Percentiles rank a stretch among this genome's conserved stretches.
Evolutionary conservation across 345 rosid species (phyloP).

Genomic region (Orychophragmus violaceus): DNA sequence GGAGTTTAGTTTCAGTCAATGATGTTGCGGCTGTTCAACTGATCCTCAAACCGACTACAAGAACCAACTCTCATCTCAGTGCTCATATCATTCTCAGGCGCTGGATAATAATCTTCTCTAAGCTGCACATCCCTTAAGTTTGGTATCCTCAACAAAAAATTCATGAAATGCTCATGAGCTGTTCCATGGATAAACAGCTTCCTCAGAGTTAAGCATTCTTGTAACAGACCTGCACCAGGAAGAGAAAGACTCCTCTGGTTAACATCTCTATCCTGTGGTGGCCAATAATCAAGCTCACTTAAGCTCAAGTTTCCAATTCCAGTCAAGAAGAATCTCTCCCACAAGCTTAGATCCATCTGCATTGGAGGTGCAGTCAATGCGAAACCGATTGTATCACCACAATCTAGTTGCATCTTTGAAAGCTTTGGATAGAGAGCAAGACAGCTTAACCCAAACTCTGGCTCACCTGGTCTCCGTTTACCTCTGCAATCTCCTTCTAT

Average conservation of each 20-base stretch:
- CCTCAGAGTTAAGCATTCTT: slow-evolving; percentile 53
- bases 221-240: slow-evolving; percentile 64
- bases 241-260: slow-evolving; percentile 81
- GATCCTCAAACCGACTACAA: slow-evolving; percentile 76
- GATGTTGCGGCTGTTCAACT: slow-evolving; percentile 51
- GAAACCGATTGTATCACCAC: slow-evolving; percentile 60
- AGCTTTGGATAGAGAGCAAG: slow-evolving; percentile 55
- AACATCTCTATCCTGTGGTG: slow-evolving; percentile 86
- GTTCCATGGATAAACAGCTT: slow-evolving; percentile 94
- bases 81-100: slow-evolving; percentile 81
- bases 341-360: slow-evolving; percentile 76
- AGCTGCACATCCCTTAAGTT: slow-evolving; percentile 83
- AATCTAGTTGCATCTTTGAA: slow-evolving; percentile 73
- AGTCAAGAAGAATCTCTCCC: slow-evolving; percentile 83
- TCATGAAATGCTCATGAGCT: slow-evolving; percentile 89
- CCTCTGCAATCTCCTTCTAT: slow-evolving; percentile 91
- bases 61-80: slow-evolving; percentile 88
- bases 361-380: slow-evolving; percentile 77
- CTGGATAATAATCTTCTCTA: slow-evolving; percentile 88
- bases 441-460: slow-evolving; percentile 59
- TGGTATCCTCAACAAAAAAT: slow-evolving; percentile 46
- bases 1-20: slow-evolving; percentile 37
- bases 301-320: slow-evolving; percentile 60
- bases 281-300: slow-evolving; percentile 79
- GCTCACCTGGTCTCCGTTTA: slow-evolving; percentile 42